Base-by-base conservation (phyloP, 2,329 filamentous ascomycete genomes). In the Cordyceps cateniannulata region DNA sequence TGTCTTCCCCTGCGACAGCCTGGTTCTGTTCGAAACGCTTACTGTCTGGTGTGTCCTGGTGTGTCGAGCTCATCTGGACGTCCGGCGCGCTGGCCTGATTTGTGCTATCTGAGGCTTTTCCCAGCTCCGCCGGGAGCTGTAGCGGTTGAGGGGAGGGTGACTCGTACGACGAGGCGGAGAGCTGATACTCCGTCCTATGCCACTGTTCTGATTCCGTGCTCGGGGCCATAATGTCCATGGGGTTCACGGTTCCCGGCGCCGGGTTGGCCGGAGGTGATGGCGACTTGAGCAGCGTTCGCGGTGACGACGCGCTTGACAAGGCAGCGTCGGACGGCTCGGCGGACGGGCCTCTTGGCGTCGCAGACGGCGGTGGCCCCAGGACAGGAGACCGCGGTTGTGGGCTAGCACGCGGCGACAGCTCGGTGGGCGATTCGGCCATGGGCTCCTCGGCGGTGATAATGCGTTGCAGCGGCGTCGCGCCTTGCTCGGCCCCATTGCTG, bases 191-290 rank as follows among this genome's bases (percentile, higher is more conserved):
- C 18, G 71, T 75, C 40, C 69, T 67, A 55, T 76, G 69, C 69
- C 71, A 74, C 29, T 72, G 61, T 62, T 76, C 75, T 8, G 70
- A 70, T 62, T 75, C 68, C 3, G 73, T 75, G 18, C 70, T 72
- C 3, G 75, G 70, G 5, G 75, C 77, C 80, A 81, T 82, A 32
- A 83, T 77, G 53, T 81, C 78, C 76, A 81, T 81, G 0, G 80
- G 80, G 45, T 82, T 82, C 10, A 80, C 79, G 4, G 79, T 82
- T 38, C 77, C 78, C 3, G 76, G 75, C 1, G 75, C 72, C 40
- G 78, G 71, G 52, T 73, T 65, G 5, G 61, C 59, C 14, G 74
- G 69, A 49, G 72, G 69, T 22, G 69, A 69, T 53, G 72, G 67
- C 25, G 69, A 69, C 12, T 60, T 55, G 18, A 22, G 35, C 1